phyloP scores from a whole-genome alignment of 2,329 filamentous ascomycete species.

The Pseudogymnoascus sp. region DNA sequence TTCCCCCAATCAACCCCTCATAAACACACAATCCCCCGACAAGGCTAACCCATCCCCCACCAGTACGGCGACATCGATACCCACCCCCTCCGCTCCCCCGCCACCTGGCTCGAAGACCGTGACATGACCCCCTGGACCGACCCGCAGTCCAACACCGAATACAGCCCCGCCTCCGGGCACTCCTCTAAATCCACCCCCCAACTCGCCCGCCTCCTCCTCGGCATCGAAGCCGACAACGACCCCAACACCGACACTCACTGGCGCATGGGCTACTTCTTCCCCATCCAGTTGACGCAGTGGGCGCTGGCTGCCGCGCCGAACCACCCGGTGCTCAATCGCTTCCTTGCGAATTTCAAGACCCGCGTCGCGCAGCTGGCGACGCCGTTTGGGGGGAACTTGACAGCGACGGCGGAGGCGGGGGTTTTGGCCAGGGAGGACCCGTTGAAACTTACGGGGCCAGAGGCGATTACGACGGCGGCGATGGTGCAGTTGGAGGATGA shows the following conservation, averaged over 20 bases:
- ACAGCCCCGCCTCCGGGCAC: slow-evolving; percentile 19
- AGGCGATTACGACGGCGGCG: slow-evolving; percentile 28
- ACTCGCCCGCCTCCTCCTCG: slow-evolving; percentile 27
- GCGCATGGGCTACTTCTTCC: slow-evolving; percentile 32
- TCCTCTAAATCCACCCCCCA: background rate
- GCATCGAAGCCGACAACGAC: slow-evolving; percentile 30
- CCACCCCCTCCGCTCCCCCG: slow-evolving; percentile 26
- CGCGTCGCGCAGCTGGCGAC: slow-evolving; percentile 16
- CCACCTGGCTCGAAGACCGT: slow-evolving; percentile 24
- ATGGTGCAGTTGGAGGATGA: slow-evolving; percentile 24
- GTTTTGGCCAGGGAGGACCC: slow-evolving; percentile 27
- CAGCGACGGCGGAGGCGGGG: slow-evolving; percentile 9
- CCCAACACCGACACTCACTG: slow-evolving; percentile 28
- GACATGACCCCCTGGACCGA: slow-evolving; percentile 30
- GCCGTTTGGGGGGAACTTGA: background rate
- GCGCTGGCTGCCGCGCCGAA: slow-evolving; percentile 26
- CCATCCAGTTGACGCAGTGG: slow-evolving; percentile 32
- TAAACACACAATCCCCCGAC: background rate
- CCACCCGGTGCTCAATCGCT: slow-evolving; percentile 28
- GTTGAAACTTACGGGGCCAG: slow-evolving; percentile 29
- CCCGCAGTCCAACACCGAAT: slow-evolving; percentile 20
- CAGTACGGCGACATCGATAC: slow-evolving; percentile 33
- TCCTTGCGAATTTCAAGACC: slow-evolving; percentile 24
- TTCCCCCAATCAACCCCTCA: background rate
- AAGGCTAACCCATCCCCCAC: background rate